Evolutionary conservation across 2,329 filamentous ascomycete genomes (phyloP).

Genomic region (Xylariales sp.): DNA sequence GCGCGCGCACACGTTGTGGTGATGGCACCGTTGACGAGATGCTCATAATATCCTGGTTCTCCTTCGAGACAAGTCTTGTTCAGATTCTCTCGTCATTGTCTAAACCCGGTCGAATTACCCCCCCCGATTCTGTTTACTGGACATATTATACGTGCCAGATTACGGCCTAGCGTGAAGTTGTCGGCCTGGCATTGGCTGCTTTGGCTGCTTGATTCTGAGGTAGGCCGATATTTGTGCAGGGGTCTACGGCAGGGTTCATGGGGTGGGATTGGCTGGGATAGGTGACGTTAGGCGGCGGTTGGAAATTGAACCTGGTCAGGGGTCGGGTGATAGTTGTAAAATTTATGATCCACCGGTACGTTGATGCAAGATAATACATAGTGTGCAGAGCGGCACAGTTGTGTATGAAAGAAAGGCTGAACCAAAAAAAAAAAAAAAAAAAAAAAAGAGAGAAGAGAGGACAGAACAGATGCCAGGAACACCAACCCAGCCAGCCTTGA

Average conservation of each 20-base stretch:
- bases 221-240: conserved; percentile 25
- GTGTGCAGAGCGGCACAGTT: background rate
- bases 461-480: too few species aligned
- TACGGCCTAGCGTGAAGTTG: conserved; percentile 11
- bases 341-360: conserved; percentile 20
- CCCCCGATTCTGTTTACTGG: conserved; percentile 15
- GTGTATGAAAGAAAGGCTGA: background rate
- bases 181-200: conserved; percentile 17
- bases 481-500: background rate
- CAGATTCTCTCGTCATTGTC: conserved; percentile 12
- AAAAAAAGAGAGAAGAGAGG: background rate
- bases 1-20: conserved; percentile 15
- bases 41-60: conserved; percentile 1
- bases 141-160: conserved; percentile 15
- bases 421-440: background rate
- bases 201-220: background rate
- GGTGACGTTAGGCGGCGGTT: conserved; percentile 33
- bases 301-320: conserved; percentile 37
- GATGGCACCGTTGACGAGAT: conserved; percentile 11
- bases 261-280: conserved; percentile 30
- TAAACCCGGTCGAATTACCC: conserved; percentile 14
- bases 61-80: background rate
- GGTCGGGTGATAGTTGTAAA: conserved; percentile 29
- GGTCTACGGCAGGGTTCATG: conserved; percentile 29
- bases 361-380: conserved; percentile 21